phyloP scores from a whole-genome alignment of 225 moss, liverwort and hornwort genomes.

The Rhytidiadelphus loreus region DNA sequence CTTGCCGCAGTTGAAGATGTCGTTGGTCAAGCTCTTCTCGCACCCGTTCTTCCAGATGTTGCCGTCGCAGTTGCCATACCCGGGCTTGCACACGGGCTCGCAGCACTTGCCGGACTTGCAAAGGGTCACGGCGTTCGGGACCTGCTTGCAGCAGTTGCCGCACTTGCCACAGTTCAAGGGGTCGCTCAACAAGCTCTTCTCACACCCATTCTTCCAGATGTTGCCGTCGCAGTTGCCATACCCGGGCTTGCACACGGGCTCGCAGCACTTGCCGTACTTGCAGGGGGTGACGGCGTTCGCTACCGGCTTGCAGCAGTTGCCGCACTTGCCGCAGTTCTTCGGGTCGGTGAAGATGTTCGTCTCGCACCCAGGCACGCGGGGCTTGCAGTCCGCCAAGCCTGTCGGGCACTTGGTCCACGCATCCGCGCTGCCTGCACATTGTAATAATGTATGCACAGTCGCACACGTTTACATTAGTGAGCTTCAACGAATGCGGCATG shows the following conservation, averaged over 20 bases:
- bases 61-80: not conserved
- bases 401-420: not conserved
- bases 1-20: not conserved
- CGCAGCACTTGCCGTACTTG: not conserved
- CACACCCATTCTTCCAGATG: not conserved
- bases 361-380: not conserved
- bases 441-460: not conserved
- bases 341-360: not conserved
- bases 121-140: not conserved
- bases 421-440: not conserved
- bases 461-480: not conserved
- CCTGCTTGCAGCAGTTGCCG: not conserved
- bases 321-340: not conserved
- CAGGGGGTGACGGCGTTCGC: not conserved
- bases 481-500: too few relatives aligned
- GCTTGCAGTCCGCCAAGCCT: not conserved
- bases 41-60: slow-evolving; percentile 16
- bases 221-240: not conserved
- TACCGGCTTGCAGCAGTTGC: not conserved
- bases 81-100: not conserved
- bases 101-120: not conserved
- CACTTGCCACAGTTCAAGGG: not conserved
- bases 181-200: not conserved
- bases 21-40: not conserved
- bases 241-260: not conserved